Percentiles rank a stretch among this genome's conserved stretches.
Evolutionary conservation across 306 rosid species (phyloP).

Genomic region (Prunus salicina): DNA sequence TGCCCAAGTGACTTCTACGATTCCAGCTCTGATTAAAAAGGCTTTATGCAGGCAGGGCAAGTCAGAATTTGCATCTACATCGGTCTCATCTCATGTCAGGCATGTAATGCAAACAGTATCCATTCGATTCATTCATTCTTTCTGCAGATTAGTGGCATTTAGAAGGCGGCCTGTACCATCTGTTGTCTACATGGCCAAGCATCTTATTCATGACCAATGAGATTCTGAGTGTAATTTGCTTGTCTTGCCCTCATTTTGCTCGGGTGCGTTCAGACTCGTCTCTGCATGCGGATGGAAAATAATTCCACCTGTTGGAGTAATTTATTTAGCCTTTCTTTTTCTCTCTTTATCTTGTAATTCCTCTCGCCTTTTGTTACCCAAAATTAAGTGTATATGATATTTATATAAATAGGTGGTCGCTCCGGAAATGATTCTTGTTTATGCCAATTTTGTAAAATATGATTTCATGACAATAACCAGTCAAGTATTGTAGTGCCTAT

Average conservation of each 20-base stretch:
- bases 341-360: slow-evolving; percentile 30
- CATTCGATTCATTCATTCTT: slow-evolving; percentile 40
- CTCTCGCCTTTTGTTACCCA: slow-evolving; percentile 37
- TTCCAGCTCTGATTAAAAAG: slow-evolving; percentile 67
- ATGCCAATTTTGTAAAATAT: slow-evolving; percentile 53
- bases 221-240: slow-evolving; percentile 14
- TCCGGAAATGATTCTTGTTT: slow-evolving; percentile 42
- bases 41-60: slow-evolving; percentile 8
- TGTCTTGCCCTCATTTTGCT: slow-evolving; percentile 22
- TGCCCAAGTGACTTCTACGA: slow-evolving; percentile 97
- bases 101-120: slow-evolving; percentile 21
- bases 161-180: slow-evolving; percentile 29
- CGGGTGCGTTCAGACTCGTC: slow-evolving; percentile 25
- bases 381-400: slow-evolving; percentile 65
- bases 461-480: slow-evolving; percentile 21
- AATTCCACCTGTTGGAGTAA: slow-evolving; percentile 28
- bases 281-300: slow-evolving; percentile 31
- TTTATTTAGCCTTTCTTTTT: neutral
- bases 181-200: slow-evolving; percentile 22
- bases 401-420: slow-evolving; percentile 39
- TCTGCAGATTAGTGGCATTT: slow-evolving; percentile 26
- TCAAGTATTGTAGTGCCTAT: neutral
- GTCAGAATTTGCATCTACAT: slow-evolving; percentile 26
- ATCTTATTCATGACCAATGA: slow-evolving; percentile 6
- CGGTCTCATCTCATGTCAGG: slow-evolving; percentile 19